Evolutionary conservation across 257 asterid species (phyloP).

Genomic region (Solanum bulbocastanum): DNA sequence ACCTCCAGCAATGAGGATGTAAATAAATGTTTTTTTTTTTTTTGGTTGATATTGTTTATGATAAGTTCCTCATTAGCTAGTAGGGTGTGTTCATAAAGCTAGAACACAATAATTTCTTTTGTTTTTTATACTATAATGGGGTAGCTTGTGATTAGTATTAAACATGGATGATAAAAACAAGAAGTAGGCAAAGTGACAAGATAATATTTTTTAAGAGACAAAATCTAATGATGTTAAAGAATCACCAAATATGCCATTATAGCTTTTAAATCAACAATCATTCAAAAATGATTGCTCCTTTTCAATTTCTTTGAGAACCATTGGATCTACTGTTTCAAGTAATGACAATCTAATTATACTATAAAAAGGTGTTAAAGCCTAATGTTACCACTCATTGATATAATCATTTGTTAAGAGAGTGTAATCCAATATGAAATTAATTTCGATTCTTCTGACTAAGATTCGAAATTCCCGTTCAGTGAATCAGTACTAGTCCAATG

Average conservation of each 20-base stretch:
- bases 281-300: background rate
- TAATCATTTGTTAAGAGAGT: background rate
- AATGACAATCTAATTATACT: background rate
- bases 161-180: background rate
- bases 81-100: background rate
- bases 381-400: background rate
- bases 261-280: background rate
- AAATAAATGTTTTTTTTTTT: background rate
- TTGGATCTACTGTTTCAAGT: background rate
- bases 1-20: background rate
- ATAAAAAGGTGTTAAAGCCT: background rate
- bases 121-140: background rate
- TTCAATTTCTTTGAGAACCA: background rate
- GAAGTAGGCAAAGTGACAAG: background rate
- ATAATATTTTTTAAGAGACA: background rate
- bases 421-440: background rate
- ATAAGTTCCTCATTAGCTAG: background rate
- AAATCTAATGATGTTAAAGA: background rate
- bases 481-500: background rate
- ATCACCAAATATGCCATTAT: background rate
- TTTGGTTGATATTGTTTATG: background rate
- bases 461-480: accelerated
- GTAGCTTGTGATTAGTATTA: background rate
- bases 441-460: accelerated
- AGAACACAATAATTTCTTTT: background rate